phyloP scores from a whole-genome alignment of 108 stramenopile species.

The Cyclotella distinguenda region DNA sequence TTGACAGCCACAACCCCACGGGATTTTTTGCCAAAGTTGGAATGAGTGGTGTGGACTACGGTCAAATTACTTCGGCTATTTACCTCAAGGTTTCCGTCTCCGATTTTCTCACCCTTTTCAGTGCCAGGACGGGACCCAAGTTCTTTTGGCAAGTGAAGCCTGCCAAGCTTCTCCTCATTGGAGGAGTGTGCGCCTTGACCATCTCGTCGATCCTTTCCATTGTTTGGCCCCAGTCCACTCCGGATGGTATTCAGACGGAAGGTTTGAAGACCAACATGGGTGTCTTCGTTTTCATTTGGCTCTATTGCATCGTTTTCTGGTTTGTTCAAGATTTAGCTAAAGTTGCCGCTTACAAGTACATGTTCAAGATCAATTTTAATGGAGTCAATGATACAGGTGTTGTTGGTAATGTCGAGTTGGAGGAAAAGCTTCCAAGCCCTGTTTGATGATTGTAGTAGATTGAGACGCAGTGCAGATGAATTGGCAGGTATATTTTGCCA shows the following conservation, averaged over 20 bases:
- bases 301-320: constrained; percentile 51
- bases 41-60: constrained; percentile 47
- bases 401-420: background rate
- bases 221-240: constrained; percentile 39
- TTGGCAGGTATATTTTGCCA: too few relatives aligned
- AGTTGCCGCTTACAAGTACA: constrained; percentile 33
- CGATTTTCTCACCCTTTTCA: constrained; percentile 58
- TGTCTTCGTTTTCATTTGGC: constrained; percentile 53
- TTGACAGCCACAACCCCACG: constrained; percentile 44
- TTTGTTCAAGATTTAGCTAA: constrained; percentile 53
- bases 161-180: constrained; percentile 38
- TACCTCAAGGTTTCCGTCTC: constrained; percentile 63
- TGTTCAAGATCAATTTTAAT: constrained; percentile 19
- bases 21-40: constrained; percentile 46
- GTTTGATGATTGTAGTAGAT: too few relatives aligned
- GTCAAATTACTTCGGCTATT: constrained; percentile 52
- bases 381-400: constrained; percentile 10
- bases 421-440: too few relatives aligned
- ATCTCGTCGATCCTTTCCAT: constrained; percentile 48
- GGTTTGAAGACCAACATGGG: constrained; percentile 44
- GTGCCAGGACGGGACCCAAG: constrained; percentile 36
- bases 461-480: too few relatives aligned
- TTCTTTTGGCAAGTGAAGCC: constrained; percentile 51
- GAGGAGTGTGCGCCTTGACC: constrained; percentile 37
- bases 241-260: constrained; percentile 45